phyloP scores from a whole-genome alignment of 83 land plant species.

The Thuja plicata region DNA sequence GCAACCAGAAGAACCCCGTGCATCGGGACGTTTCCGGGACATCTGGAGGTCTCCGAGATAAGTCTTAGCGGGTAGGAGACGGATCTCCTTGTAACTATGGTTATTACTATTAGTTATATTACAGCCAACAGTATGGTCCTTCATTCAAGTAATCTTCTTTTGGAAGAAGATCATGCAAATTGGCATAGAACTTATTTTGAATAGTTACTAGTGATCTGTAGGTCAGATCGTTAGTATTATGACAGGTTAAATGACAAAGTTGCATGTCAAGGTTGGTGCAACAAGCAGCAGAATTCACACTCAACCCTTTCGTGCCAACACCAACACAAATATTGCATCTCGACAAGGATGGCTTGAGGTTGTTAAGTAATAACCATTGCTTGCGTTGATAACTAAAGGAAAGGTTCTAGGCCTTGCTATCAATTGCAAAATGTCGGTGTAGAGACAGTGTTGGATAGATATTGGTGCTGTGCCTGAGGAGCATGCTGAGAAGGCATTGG shows the following conservation, averaged over 20 bases:
- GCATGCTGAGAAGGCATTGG: not conserved
- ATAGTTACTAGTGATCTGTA: not conserved
- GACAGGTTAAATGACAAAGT: too few species aligned
- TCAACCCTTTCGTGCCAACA: not conserved
- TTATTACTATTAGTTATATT: not conserved
- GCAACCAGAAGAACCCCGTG: too few species aligned
- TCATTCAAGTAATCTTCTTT: not conserved
- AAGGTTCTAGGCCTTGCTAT: not conserved
- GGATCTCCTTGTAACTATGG: too few species aligned
- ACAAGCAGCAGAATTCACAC: not conserved
- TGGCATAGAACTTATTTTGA: not conserved
- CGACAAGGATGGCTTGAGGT: not conserved
- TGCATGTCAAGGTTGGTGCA: not conserved
- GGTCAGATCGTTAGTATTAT: too few species aligned
- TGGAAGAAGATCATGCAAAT: not conserved
- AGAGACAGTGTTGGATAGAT: not conserved
- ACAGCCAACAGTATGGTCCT: not conserved
- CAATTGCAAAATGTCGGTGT: not conserved
- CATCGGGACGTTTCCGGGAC: too few species aligned
- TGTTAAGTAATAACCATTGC: not conserved
- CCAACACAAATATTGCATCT: not conserved
- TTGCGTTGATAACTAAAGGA: not conserved
- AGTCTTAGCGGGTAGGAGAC: too few species aligned
- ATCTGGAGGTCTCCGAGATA: too few species aligned
- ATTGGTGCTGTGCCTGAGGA: not conserved